phyloP scores from a whole-genome alignment of 2,329 filamentous ascomycete genomes.

The Colletotrichum filicis region DNA sequence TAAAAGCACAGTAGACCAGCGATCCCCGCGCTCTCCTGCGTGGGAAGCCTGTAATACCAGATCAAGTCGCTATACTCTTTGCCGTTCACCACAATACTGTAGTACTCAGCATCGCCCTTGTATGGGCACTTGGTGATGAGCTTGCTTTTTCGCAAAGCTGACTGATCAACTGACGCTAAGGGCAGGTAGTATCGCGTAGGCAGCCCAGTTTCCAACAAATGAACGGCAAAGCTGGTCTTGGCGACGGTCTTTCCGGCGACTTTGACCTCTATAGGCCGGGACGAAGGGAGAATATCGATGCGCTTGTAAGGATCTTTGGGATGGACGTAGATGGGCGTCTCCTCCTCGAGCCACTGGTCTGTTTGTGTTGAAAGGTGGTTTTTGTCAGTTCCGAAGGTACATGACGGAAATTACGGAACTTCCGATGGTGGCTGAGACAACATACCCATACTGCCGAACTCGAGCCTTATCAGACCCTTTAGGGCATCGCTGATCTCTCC shows the following conservation, averaged over 20 bases:
- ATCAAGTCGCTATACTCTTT: constrained; percentile 60
- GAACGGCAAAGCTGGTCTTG: constrained; percentile 57
- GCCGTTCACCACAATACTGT: constrained; percentile 61
- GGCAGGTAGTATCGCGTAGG: constrained; percentile 70
- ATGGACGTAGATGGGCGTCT: constrained; percentile 68
- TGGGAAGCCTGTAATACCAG: constrained; percentile 72
- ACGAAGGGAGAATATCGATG: constrained; percentile 68
- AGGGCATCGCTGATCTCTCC: constrained; percentile 45
- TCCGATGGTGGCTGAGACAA: background rate
- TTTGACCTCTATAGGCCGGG: constrained; percentile 62
- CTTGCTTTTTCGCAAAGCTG: constrained; percentile 58
- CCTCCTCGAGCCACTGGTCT: constrained; percentile 65
- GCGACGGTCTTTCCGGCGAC: constrained; percentile 59
- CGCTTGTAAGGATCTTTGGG: constrained; percentile 76
- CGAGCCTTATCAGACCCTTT: constrained; percentile 46
- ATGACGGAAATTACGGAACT: background rate
- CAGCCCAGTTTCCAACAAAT: constrained; percentile 70
- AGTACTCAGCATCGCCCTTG: constrained; percentile 74
- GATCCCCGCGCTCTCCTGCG: constrained; percentile 64
- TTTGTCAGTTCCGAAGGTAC: background rate
- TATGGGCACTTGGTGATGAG: constrained; percentile 72
- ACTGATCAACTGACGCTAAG: constrained; percentile 57
- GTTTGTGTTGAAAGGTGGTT: too few relatives aligned
- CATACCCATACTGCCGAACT: constrained; percentile 49
- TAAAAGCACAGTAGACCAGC: constrained; percentile 72